Base-by-base conservation (phyloP, 768 basidiomycete species). In the Pleurotus citrinopileatus region DNA sequence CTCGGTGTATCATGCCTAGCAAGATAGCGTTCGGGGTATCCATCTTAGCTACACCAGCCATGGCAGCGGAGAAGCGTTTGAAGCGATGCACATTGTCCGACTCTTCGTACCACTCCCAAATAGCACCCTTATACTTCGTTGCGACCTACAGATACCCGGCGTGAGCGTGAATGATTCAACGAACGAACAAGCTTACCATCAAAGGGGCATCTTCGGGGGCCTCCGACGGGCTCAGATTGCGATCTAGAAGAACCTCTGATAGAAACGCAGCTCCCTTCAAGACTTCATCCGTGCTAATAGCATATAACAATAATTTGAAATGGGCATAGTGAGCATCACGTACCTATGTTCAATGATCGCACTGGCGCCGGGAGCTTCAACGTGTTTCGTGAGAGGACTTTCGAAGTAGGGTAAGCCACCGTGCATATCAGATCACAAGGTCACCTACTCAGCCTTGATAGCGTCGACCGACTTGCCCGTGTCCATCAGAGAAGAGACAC, bases 31-130 rank as follows among this genome's bases (percentile, higher is more conserved):
- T 55, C 0, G 44, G 63, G 59, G 54, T 54, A 64, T 34, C 61
- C 57, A 2, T 60, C 60, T 42, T 43, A 20, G 38, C 25, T 4
- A 58, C 55, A 12, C 59, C 61, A 1, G 54, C 61, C 54, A 69
- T 68, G 42, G 65, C 70, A 2, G 61, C 59, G 1, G 59, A 59
- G 55, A 73, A 72, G 1, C 70, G 64, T 6, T 60, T 55, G 13
- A 63, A 45, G 3, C 60, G 54, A 28, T 52, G 56, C 48, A 58
- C 65, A 42, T 73, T 72, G 43, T 60, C 63, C 8, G 72, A 65
- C 29, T 65, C 53, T 22, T 70, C 64, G 34, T 61, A 66, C 67
- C 67, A 70, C 10, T 70, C 67, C 60, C 63, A 73, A 42, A 65
- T 51, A 6, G 61, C 59, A 29, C 57, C 47, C 0, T 57, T 42